These are phyloP conservation scores for Coriaria nepalensis DNA, from an alignment of 306 rosid species.

Conservation along the genomic window DNA sequence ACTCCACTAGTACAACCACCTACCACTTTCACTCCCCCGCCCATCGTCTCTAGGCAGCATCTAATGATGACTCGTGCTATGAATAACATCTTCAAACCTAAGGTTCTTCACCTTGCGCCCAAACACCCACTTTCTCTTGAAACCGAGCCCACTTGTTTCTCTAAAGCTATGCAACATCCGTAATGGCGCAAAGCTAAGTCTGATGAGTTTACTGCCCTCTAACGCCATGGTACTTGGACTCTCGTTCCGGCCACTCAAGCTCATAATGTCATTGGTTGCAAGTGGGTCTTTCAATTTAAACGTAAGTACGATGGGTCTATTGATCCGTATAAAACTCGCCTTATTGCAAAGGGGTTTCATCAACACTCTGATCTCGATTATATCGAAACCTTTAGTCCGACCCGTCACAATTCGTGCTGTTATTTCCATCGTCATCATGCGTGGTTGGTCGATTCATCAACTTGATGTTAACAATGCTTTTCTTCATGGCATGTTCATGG, in stretches of 20 bases:
- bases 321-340: background rate
- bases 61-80: background rate
- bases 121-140: background rate
- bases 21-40: background rate
- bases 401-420: background rate
- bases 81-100: conserved; percentile 4
- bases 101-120: background rate
- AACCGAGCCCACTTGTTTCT: background rate
- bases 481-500: background rate
- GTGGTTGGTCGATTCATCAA: background rate
- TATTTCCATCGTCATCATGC: background rate
- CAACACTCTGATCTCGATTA: background rate
- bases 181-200: background rate
- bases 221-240: background rate
- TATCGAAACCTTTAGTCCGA: background rate
- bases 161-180: background rate
- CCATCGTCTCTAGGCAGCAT: background rate
- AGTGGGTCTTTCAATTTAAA: background rate
- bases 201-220: background rate
- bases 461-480: background rate
- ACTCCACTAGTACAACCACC: background rate
- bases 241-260: background rate
- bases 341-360: no score
- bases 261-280: conserved; percentile 1
- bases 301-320: background rate